Conservation (phyloP, 768 basidiomycete genomes). For the Cystobasidiopsis lactophilus region DNA sequence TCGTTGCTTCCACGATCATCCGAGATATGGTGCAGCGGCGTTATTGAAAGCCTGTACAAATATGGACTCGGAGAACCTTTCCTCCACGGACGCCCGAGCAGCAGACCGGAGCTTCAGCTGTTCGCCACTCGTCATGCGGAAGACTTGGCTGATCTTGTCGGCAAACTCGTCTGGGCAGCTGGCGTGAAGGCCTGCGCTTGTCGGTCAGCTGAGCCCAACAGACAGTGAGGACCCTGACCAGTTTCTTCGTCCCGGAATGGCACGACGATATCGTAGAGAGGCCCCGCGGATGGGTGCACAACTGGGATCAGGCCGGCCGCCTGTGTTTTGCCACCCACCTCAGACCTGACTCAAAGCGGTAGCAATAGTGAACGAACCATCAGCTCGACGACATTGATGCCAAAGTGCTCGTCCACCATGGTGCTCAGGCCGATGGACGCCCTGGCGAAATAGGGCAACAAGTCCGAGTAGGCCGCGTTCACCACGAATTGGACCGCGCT, state of each 20-base stretch:
- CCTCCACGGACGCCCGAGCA: background rate
- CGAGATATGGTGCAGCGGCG: too few species aligned
- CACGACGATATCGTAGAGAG: constrained; percentile 71
- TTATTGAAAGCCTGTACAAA: constrained; percentile 9
- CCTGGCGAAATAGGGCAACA: constrained; percentile 46
- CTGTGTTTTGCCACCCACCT: constrained; percentile 32
- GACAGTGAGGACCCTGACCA: constrained; percentile 27
- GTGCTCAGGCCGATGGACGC: constrained; percentile 76
- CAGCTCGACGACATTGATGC: constrained; percentile 91
- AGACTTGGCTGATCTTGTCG: background rate
- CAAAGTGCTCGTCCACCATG: constrained; percentile 97
- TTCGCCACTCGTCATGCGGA: background rate
- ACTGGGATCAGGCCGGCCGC: constrained; percentile 85
- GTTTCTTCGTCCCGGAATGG: constrained; percentile 40
- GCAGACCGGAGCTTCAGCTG: background rate
- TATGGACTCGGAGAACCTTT: constrained; percentile 1
- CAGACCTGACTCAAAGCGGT: constrained; percentile 1
- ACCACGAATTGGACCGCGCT: constrained; percentile 51
- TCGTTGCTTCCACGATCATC: too few species aligned
- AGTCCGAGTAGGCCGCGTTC: constrained; percentile 53
- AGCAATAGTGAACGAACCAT: constrained; percentile 40
- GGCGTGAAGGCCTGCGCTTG: constrained; percentile 4
- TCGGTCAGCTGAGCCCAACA: background rate
- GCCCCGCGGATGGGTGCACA: constrained; percentile 79
- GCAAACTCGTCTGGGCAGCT: constrained; percentile 1